Conservation (phyloP, 116 monocot species). For the Phalaenopsis hybrid region DNA sequence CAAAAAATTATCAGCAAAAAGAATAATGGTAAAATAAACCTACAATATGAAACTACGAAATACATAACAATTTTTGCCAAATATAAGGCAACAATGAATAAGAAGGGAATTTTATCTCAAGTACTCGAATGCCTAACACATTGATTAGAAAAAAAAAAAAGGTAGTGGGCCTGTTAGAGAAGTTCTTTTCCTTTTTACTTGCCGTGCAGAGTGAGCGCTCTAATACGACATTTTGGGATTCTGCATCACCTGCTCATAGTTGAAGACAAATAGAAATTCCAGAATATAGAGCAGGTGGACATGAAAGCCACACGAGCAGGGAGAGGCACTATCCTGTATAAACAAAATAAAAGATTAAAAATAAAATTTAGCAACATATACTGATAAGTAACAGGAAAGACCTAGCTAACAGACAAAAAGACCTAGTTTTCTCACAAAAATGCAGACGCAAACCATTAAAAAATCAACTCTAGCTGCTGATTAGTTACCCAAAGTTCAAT, state of each 20-base stretch:
- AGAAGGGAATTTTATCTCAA: too few species aligned
- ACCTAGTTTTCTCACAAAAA: not conserved
- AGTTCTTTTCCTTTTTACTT: too few species aligned
- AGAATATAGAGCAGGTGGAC: constrained; percentile 78
- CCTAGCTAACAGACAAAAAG: too few species aligned
- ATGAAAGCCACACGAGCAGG: constrained; percentile 80
- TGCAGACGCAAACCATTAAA: not conserved
- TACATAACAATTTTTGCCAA: too few species aligned
- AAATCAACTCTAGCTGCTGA: not conserved
- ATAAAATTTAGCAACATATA: not conserved
- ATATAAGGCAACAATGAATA: too few species aligned
- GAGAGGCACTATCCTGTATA: constrained; percentile 59
- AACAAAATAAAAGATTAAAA: not conserved
- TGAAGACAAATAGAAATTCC: constrained; percentile 82
- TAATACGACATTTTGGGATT: not conserved
- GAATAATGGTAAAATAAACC: too few species aligned
- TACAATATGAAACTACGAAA: too few species aligned
- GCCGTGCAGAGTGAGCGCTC: not conserved
- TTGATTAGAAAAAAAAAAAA: too few species aligned
- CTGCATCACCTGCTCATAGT: constrained; percentile 51
- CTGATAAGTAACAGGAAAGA: not conserved
- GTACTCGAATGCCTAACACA: too few species aligned
- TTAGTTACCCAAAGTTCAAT: constrained; percentile 64
- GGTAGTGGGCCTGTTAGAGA: too few species aligned
- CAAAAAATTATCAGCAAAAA: too few species aligned